A percentile compares a stretch with the other conserved stretches of the same genome.
Conservation (phyloP, 2,329 filamentous ascomycete species). For the Cytospora piceae region DNA sequence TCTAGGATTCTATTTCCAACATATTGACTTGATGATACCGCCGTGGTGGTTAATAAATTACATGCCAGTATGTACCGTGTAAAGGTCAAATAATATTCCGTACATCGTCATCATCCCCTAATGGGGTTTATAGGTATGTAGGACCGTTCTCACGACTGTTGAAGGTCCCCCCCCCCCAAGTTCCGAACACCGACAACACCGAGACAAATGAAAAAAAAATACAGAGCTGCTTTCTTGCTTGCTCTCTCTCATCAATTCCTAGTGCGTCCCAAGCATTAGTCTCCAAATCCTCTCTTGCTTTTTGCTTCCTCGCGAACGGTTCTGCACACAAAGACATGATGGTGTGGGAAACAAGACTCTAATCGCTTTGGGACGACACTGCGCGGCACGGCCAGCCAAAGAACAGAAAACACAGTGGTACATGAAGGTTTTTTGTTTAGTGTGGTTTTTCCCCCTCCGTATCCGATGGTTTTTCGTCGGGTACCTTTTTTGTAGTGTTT, state of each 20-base stretch:
- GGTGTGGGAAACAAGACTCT: slow-evolving; percentile 16
- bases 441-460: neutral
- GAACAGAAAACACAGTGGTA: slow-evolving; percentile 17
- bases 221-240: neutral
- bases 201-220: neutral
- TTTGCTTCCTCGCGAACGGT: neutral
- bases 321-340: slow-evolving; percentile 10
- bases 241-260: slow-evolving; percentile 27
- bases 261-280: slow-evolving; percentile 29
- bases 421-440: neutral
- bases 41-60: neutral
- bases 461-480: slow-evolving; percentile 1
- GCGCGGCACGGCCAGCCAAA: slow-evolving; percentile 17
- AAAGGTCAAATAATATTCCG: slow-evolving; percentile 14
- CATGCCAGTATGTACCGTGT: neutral
- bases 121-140: neutral
- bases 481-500: neutral
- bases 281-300: slow-evolving; percentile 14
- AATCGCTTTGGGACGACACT: slow-evolving; percentile 26
- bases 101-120: slow-evolving; percentile 17
- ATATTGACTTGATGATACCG: no score
- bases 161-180: slow-evolving; percentile 3
- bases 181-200: slow-evolving; percentile 17
- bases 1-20: no score
- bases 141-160: slow-evolving; percentile 15